These are phyloP conservation scores for Eremomyces bilateralis DNA, from an alignment of 495 filamentous ascomycete species.

Conservation along the genomic window DNA sequence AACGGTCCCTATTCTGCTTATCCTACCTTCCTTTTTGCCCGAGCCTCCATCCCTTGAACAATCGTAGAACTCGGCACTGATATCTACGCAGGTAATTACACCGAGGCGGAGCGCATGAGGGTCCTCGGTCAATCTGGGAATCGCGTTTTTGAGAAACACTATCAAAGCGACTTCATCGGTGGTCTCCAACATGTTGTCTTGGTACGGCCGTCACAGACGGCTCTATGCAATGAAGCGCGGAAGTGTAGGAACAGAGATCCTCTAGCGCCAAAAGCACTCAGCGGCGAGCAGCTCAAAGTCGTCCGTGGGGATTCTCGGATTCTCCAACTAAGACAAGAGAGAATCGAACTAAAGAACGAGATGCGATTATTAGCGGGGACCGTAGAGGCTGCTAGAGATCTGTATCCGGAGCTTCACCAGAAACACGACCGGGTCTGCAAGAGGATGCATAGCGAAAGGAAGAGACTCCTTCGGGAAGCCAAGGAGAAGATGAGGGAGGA, in stretches of 20 bases:
- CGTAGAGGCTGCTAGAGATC: background rate
- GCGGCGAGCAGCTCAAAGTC: background rate
- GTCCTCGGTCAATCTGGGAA: background rate
- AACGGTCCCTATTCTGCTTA: too few species aligned
- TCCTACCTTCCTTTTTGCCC: too few species aligned
- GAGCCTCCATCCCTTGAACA: background rate
- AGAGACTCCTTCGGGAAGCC: background rate
- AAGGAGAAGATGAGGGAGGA: background rate
- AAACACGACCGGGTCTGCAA: background rate
- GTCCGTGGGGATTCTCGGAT: background rate
- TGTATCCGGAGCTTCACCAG: background rate
- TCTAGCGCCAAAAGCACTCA: background rate
- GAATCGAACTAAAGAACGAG: background rate
- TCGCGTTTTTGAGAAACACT: background rate
- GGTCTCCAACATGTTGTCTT: background rate
- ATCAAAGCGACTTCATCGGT: background rate
- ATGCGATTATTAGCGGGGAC: background rate
- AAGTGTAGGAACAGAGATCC: background rate
- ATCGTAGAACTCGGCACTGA: background rate
- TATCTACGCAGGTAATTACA: background rate
- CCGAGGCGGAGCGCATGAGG: background rate
- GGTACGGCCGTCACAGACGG: background rate
- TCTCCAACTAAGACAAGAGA: background rate
- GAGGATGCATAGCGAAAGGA: background rate
- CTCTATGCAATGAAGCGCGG: background rate